These are phyloP conservation scores for Kodamaea fungicola DNA, from an alignment of 1,139 yeast species.

Conservation along the genomic window DNA sequence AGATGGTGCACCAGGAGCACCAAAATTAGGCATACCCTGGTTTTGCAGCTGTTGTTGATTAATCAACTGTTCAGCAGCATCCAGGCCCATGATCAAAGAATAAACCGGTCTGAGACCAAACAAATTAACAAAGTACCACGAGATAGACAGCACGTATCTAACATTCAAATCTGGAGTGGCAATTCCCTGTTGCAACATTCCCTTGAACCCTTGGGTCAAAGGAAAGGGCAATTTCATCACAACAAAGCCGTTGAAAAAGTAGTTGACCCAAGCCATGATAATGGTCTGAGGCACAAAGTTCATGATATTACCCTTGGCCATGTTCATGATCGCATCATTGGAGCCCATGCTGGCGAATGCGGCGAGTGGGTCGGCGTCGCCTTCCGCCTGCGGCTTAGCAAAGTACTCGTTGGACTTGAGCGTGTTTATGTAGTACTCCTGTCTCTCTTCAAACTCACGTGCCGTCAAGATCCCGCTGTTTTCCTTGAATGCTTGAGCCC, in stretches of 20 bases:
- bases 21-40: slow-evolving; percentile 38
- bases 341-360: slow-evolving; percentile 70
- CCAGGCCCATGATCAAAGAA: slow-evolving; percentile 63
- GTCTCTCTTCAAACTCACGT: slow-evolving; percentile 48
- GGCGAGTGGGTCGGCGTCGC: slow-evolving; percentile 47
- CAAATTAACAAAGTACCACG: slow-evolving; percentile 95
- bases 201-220: slow-evolving; percentile 81
- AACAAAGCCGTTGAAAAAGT: slow-evolving; percentile 88
- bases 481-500: slow-evolving; percentile 51
- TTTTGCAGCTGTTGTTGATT: slow-evolving; percentile 47
- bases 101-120: slow-evolving; percentile 82
- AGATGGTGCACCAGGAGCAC: slow-evolving; percentile 58
- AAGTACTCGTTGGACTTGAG: slow-evolving; percentile 51
- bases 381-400: slow-evolving; percentile 40
- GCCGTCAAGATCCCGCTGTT: slow-evolving; percentile 46
- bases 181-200: slow-evolving; percentile 88
- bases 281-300: slow-evolving; percentile 88
- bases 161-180: slow-evolving; percentile 82
- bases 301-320: slow-evolving; percentile 79
- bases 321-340: slow-evolving; percentile 71
- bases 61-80: slow-evolving; percentile 46
- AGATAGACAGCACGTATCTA: slow-evolving; percentile 90
- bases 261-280: slow-evolving; percentile 95
- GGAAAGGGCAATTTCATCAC: slow-evolving; percentile 63
- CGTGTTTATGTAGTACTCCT: slow-evolving; percentile 37